Evolutionary conservation across 1,284 basidiomycete genomes (phyloP), one percentile per base, ranked within the genome.

Genomic region (Erythrobasidium hasegawianum): DNA sequence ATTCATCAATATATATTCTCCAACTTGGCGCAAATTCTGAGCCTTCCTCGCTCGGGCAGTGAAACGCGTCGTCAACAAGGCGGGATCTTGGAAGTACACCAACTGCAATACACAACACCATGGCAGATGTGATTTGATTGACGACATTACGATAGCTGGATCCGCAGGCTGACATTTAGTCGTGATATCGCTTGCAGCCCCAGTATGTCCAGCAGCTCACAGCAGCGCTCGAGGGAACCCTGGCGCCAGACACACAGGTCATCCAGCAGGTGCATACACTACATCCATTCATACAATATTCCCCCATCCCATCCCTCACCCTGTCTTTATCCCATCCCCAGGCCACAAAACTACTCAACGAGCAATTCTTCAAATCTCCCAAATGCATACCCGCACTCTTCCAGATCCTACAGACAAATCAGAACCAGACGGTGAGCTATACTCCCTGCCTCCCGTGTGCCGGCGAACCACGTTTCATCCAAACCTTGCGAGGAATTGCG

Each of bases 281-380:
- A 67, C 64, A 26, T 38, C 40, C 49, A 49, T 66, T 59, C 16
- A 14, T 57, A 16, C 20, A n/a, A n/a, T 18, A 50, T 11, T 33
- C 33, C 11, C 5, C 4, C 4, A 57, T 59, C 71, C 9, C 18
- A 70, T 68, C 59, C 56, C 33, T 16, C 65, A 60, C 39, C 47
- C 55, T 43, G 64, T 18, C n/a, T 67, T 69, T 68, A 60, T 66
- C 20, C 16, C 18, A 61, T 41, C 27, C 24, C 24, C 72, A 96
- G 91, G 94, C 95, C 7, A 99, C 95, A 14, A 85, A 91, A 18
- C 85, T 87, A 73, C 83, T 99, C 65, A 95, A 94, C 79, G 86
- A 86, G 71, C 87, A 92, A 61, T 96, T 85, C 81, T 97, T 92
- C 85, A 94, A 91, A 81, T 86, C 87, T 76, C 84, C 92, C 16